These are phyloP conservation scores for Aspergillus jensenii DNA, from an alignment of 2,329 filamentous ascomycete genomes.

Conservation along the genomic window DNA sequence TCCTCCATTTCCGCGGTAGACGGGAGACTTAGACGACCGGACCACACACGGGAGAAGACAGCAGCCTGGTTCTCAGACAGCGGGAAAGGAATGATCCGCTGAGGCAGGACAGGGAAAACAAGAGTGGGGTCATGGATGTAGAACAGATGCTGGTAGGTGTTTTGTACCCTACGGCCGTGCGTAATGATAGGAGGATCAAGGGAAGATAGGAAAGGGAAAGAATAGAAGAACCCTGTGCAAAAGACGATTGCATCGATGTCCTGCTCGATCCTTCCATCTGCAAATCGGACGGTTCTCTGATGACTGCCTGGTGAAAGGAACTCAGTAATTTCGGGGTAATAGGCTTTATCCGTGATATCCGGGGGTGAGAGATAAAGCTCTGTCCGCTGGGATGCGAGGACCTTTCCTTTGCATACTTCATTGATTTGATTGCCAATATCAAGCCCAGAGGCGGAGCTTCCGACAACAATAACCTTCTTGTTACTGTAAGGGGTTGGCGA, in stretches of 20 bases:
- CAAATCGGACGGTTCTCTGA: constrained; percentile 64
- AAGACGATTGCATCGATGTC: constrained; percentile 77
- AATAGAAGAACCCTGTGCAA: constrained; percentile 87
- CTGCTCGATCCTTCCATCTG: constrained; percentile 63
- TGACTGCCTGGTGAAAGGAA: constrained; percentile 54
- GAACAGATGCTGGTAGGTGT: constrained; percentile 78
- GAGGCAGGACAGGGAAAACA: constrained; percentile 71
- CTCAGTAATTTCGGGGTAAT: constrained; percentile 53
- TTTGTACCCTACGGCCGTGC: constrained; percentile 67
- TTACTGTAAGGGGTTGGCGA: constrained; percentile 59
- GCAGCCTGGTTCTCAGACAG: constrained; percentile 77
- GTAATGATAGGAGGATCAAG: constrained; percentile 60
- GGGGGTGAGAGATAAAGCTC: constrained; percentile 47
- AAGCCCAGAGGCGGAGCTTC: constrained; percentile 78
- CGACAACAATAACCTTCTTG: constrained; percentile 79
- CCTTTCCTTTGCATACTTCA: constrained; percentile 55
- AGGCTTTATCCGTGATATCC: constrained; percentile 54
- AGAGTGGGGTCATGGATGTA: constrained; percentile 74
- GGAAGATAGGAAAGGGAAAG: constrained; percentile 67
- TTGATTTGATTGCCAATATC: constrained; percentile 81
- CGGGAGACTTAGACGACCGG: constrained; percentile 68
- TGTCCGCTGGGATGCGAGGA: constrained; percentile 64
- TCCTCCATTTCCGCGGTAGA: constrained; percentile 60
- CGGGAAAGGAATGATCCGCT: constrained; percentile 86
- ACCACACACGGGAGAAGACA: constrained; percentile 73